Percentiles rank a stretch among this genome's conserved stretches.
These are phyloP conservation scores for Cardamine resedifolia DNA, from an alignment of 345 rosid species.

Conservation along the genomic window DNA sequence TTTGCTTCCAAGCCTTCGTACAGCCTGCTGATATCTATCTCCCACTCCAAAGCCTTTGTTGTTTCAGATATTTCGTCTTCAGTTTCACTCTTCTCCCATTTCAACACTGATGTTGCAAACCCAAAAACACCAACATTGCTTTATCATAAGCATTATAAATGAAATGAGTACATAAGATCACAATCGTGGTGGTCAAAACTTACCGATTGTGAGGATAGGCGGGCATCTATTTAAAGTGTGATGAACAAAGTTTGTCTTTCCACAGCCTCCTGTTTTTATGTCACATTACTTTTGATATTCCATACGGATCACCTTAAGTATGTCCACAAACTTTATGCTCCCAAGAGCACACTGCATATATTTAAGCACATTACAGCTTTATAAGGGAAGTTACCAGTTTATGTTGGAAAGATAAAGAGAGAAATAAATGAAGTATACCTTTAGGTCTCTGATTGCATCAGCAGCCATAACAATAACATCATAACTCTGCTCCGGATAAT, in stretches of 20 bases:
- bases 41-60: slow-evolving; percentile 18
- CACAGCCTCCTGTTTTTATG: too few species aligned
- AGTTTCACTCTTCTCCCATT: slow-evolving; percentile 24
- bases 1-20: slow-evolving; percentile 9
- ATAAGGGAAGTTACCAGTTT: neutral
- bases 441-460: slow-evolving; percentile 7
- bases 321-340: slow-evolving; percentile 19
- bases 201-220: too few species aligned
- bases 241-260: too few species aligned
- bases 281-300: neutral
- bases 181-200: neutral
- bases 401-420: neutral
- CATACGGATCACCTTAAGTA: slow-evolving; percentile 19
- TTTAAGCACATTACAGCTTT: neutral
- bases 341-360: slow-evolving; percentile 18
- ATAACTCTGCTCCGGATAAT: slow-evolving; percentile 11
- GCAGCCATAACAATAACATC: slow-evolving; percentile 20
- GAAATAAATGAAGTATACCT: slow-evolving; percentile 7
- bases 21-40: slow-evolving; percentile 23
- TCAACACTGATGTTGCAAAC: slow-evolving; percentile 2
- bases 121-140: neutral
- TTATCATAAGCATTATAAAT: neutral
- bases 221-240: too few species aligned
- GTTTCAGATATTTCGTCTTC: slow-evolving; percentile 20
- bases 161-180: neutral